These are phyloP conservation scores for Theobroma cacao DNA, from an alignment of 345 rosid genomes.

Conservation along the genomic window DNA sequence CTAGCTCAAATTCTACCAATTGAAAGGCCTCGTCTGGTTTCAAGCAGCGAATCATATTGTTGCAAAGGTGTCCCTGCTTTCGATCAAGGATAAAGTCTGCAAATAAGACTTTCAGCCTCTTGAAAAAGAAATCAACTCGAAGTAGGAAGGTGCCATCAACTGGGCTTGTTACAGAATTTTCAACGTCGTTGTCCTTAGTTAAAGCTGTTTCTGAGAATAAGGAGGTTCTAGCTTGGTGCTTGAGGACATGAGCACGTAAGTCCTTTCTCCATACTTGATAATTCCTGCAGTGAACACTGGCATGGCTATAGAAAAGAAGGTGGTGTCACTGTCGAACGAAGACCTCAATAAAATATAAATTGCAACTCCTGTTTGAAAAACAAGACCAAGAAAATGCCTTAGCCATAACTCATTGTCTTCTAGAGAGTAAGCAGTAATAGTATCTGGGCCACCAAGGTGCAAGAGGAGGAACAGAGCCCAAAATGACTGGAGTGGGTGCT, in stretches of 20 bases:
- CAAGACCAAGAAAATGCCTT: slow-evolving; percentile 31
- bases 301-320: background rate
- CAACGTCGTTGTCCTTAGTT: too few species aligned
- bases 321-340: slow-evolving; percentile 4
- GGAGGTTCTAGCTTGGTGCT: slow-evolving; percentile 31
- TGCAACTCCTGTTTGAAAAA: slow-evolving; percentile 22
- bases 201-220: slow-evolving; percentile 14
- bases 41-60: too few species aligned
- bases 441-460: slow-evolving; percentile 41
- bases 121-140: too few species aligned
- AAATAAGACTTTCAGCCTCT: slow-evolving; percentile 21
- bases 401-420: slow-evolving; percentile 38
- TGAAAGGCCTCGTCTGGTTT: too few species aligned
- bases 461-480: slow-evolving; percentile 38
- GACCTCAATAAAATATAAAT: slow-evolving; percentile 19
- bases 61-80: too few species aligned
- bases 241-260: slow-evolving; percentile 30
- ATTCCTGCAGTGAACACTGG: slow-evolving; percentile 23
- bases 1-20: slow-evolving; percentile 39
- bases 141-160: too few species aligned
- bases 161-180: too few species aligned
- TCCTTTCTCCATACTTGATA: slow-evolving; percentile 51
- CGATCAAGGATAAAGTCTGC: slow-evolving; percentile 25
- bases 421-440: slow-evolving; percentile 41
- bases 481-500: background rate